Conservation (phyloP, 768 basidiomycete species). For the Rhodotorula diobovata region DNA sequence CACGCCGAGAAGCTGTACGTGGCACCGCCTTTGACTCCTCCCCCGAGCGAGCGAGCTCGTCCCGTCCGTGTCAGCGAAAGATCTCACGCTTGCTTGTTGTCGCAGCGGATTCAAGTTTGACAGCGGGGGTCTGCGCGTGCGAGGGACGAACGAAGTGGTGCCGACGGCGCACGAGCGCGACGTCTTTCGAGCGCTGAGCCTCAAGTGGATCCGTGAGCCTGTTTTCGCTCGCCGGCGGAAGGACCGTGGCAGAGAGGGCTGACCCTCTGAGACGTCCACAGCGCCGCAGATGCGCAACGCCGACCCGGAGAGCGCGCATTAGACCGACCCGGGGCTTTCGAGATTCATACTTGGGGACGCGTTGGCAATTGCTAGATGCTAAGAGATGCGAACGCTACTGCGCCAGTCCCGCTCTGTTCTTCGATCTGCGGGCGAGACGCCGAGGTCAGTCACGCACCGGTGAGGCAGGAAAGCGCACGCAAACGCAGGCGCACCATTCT, state of each 20-base stretch:
- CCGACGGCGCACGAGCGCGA: constrained; percentile 9
- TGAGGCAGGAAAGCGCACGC: neutral
- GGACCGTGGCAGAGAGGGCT: neutral
- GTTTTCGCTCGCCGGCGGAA: neutral
- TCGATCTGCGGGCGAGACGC: too few relatives aligned
- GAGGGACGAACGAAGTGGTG: constrained; percentile 2
- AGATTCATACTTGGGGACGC: too few relatives aligned
- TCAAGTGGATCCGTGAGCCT: constrained; percentile 6
- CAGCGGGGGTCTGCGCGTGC: neutral
- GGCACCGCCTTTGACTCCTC: neutral
- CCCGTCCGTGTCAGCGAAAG: too few relatives aligned
- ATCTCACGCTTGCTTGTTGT: too few relatives aligned
- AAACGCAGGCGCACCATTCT: neutral
- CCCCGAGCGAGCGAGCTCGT: neutral
- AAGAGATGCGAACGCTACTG: too few relatives aligned
- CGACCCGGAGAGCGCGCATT: constrained; percentile 8
- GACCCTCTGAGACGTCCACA: neutral
- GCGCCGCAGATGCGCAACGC: constrained; percentile 22
- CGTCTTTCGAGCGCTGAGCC: constrained; percentile 11
- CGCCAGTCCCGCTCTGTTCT: too few relatives aligned
- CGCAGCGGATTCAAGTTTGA: constrained; percentile 14
- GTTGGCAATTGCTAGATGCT: too few relatives aligned
- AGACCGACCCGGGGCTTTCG: too few relatives aligned
- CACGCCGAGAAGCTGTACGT: constrained; percentile 26
- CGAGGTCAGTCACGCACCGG: too few relatives aligned